A percentile compares a stretch with the other conserved stretches of the same genome.
Evolutionary conservation across 129 eudicot species (phyloP).

Genomic region (Heracleum sosnowskyi): DNA sequence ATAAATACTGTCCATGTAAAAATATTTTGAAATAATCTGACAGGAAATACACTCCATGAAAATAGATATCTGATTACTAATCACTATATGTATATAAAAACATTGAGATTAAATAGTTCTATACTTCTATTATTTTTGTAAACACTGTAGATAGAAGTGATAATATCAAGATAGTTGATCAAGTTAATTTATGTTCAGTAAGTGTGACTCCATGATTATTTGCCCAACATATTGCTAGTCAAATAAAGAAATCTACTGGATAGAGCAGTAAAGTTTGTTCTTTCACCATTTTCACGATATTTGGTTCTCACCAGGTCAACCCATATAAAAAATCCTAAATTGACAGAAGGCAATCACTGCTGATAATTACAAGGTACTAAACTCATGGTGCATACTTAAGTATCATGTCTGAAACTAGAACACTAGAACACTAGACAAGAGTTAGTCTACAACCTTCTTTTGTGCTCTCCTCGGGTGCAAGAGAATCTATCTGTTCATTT

Average conservation of each 20-base stretch:
- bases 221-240: background rate
- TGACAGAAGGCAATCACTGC: background rate
- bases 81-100: background rate
- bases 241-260: background rate
- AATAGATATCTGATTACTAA: background rate
- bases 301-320: background rate
- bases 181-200: background rate
- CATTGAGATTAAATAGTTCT: background rate
- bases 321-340: background rate
- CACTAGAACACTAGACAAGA: no score
- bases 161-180: background rate
- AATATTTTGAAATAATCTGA: background rate
- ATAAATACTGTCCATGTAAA: background rate
- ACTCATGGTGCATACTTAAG: no score
- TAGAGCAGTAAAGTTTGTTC: background rate
- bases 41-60: background rate
- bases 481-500: constrained; percentile 24
- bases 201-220: background rate
- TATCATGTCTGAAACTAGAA: background rate
- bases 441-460: constrained; percentile 33
- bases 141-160: background rate
- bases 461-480: constrained; percentile 19
- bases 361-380: background rate
- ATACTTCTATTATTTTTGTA: background rate
- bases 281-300: background rate